phyloP scores from a whole-genome alignment of 2,329 filamentous ascomycete species.

The Fusarium kyushuense region DNA sequence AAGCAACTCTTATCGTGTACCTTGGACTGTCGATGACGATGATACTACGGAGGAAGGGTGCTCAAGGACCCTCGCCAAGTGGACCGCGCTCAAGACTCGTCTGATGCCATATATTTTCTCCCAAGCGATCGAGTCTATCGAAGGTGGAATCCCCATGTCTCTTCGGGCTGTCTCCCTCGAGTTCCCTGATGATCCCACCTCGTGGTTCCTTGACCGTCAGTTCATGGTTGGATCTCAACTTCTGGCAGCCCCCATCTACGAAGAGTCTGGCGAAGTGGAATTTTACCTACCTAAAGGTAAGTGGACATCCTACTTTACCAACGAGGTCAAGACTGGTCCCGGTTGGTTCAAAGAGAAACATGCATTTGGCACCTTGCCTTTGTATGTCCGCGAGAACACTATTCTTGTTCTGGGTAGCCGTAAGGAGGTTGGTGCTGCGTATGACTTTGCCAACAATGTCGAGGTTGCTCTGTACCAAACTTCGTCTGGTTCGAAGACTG shows the following conservation, averaged over 20 bases:
- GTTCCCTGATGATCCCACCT: slow-evolving; percentile 76
- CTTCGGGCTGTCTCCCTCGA: slow-evolving; percentile 76
- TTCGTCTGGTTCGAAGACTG: slow-evolving; percentile 55
- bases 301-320: slow-evolving; percentile 63
- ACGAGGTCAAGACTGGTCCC: slow-evolving; percentile 62
- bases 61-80: slow-evolving; percentile 62
- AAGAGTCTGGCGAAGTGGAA: slow-evolving; percentile 71
- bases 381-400: slow-evolving; percentile 68
- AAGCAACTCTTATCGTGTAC: slow-evolving; percentile 77
- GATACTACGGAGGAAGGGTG: slow-evolving; percentile 67
- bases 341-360: slow-evolving; percentile 72
- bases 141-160: slow-evolving; percentile 69
- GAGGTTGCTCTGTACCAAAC: slow-evolving; percentile 63
- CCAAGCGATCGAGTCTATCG: slow-evolving; percentile 57
- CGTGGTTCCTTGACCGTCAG: slow-evolving; percentile 76
- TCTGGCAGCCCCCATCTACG: slow-evolving; percentile 73
- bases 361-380: slow-evolving; percentile 67
- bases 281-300: slow-evolving; percentile 70
- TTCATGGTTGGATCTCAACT: slow-evolving; percentile 78
- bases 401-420: slow-evolving; percentile 60
- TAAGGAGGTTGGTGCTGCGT: slow-evolving; percentile 57
- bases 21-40: slow-evolving; percentile 77
- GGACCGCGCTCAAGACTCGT: slow-evolving; percentile 63
- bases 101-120: slow-evolving; percentile 66
- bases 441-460: slow-evolving; percentile 60